Percentiles rank a stretch among this genome's conserved stretches.
Evolutionary conservation across 2,329 filamentous ascomycete species (phyloP).

Genomic region (Paraphoma sp.): DNA sequence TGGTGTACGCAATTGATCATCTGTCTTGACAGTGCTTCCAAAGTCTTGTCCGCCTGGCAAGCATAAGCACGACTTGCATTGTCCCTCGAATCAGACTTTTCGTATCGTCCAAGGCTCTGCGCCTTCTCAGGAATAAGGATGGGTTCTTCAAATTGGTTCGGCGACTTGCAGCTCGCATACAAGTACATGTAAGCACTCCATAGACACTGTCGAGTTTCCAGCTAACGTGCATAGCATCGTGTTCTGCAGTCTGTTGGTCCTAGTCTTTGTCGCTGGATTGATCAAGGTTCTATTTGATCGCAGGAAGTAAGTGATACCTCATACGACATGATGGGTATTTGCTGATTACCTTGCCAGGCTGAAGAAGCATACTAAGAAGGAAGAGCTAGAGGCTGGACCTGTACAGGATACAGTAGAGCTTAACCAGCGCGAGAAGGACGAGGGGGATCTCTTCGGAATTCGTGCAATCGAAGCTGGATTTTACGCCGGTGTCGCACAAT

Average conservation of each 20-base stretch:
- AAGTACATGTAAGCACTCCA: constrained; percentile 41
- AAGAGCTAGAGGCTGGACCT: constrained; percentile 32
- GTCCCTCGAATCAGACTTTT: not conserved
- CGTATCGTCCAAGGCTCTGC: not conserved
- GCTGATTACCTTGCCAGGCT: constrained; percentile 30
- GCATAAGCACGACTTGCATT: no score
- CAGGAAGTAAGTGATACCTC: constrained; percentile 39
- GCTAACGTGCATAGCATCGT: constrained; percentile 37
- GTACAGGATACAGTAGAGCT: constrained; percentile 45
- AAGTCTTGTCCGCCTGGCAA: no score
- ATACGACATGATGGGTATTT: not conserved
- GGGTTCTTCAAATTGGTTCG: constrained; percentile 39
- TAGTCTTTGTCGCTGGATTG: constrained; percentile 41
- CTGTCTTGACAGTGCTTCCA: no score
- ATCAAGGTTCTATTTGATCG: constrained; percentile 45
- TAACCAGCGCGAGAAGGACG: constrained; percentile 46
- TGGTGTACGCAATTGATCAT: no score
- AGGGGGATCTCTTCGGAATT: constrained; percentile 49
- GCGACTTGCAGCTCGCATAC: constrained; percentile 44
- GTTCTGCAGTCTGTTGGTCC: constrained; percentile 38
- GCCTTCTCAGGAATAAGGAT: constrained; percentile 16
- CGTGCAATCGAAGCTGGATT: constrained; percentile 52
- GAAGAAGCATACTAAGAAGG: constrained; percentile 34
- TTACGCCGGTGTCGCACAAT: constrained; percentile 49
- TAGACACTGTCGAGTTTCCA: not conserved